These are phyloP conservation scores for Monosporozyma yasuniensis DNA, from an alignment of 805 yeast species.

Conservation along the genomic window DNA sequence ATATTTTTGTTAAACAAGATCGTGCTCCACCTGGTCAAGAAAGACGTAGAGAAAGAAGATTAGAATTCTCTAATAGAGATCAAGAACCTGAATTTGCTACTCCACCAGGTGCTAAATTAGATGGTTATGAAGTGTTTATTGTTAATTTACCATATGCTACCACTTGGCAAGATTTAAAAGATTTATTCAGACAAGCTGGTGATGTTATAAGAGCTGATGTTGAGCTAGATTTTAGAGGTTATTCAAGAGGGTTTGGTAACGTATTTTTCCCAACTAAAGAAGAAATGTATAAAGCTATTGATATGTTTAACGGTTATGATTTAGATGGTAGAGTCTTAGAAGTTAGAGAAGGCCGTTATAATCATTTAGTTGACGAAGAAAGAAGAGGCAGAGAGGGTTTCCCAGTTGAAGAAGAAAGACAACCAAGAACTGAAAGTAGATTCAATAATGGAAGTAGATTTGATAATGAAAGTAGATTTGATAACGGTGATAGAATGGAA, in stretches of 20 bases:
- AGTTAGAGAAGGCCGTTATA: slow-evolving; percentile 17
- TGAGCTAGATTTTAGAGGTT: slow-evolving; percentile 51
- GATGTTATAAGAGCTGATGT: slow-evolving; percentile 75
- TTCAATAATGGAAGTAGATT: not conserved
- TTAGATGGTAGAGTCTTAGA: slow-evolving; percentile 16
- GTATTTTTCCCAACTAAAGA: slow-evolving; percentile 61
- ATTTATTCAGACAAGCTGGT: slow-evolving; percentile 70
- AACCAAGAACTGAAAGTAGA: not conserved
- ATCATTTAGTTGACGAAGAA: slow-evolving; percentile 3
- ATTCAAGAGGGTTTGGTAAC: slow-evolving; percentile 75
- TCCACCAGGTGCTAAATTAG: slow-evolving; percentile 4
- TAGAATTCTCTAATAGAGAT: not conserved
- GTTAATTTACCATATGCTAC: slow-evolving; percentile 75
- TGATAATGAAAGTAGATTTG: not conserved
- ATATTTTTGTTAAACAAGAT: slow-evolving; percentile 81
- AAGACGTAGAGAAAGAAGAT: slow-evolving; percentile 5
- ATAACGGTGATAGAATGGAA: not conserved
- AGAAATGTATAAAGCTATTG: slow-evolving; percentile 64
- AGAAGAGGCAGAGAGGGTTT: not conserved
- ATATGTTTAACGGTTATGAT: slow-evolving; percentile 62
- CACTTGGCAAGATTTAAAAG: slow-evolving; percentile 79
- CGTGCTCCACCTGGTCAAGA: slow-evolving; percentile 60
- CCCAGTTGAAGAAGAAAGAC: slow-evolving; percentile 1
- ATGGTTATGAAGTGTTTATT: slow-evolving; percentile 53
- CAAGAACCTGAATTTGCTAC: not conserved